Evolutionary conservation across 2,329 filamentous ascomycete genomes (phyloP).

Genomic region (Botrytis deweyae): DNA sequence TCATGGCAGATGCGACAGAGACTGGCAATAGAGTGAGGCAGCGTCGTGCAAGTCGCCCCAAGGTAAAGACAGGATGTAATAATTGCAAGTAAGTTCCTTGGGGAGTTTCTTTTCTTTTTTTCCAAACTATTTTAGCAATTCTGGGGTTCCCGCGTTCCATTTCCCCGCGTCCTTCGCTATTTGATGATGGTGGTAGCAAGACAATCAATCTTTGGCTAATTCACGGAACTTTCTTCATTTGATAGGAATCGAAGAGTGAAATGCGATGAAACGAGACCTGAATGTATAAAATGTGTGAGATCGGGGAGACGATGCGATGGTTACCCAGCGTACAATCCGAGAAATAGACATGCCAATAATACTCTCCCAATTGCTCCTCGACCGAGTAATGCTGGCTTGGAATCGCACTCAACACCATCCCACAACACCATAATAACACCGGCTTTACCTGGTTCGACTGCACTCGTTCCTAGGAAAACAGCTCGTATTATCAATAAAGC

Average conservation of each 20-base stretch:
- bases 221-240: background rate
- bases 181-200: background rate
- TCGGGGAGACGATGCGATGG: conserved; percentile 60
- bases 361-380: conserved; percentile 33
- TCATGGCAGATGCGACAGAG: conserved; percentile 18
- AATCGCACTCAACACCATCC: conserved; percentile 16
- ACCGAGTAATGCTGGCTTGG: conserved; percentile 18
- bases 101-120: background rate
- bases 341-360: conserved; percentile 24
- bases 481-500: background rate
- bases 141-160: conserved; percentile 8
- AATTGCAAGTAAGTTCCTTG: conserved; percentile 63
- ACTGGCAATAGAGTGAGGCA: conserved; percentile 16
- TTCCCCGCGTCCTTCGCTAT: conserved; percentile 1
- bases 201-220: conserved; percentile 15
- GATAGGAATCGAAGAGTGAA: conserved; percentile 60
- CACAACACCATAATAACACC: conserved; percentile 17
- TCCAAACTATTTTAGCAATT: conserved; percentile 26
- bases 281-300: conserved; percentile 58
- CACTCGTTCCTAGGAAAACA: background rate
- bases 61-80: conserved; percentile 65
- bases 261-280: conserved; percentile 63
- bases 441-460: background rate
- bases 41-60: conserved; percentile 41
- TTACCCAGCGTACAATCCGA: conserved; percentile 47